Conservation (phyloP, 2,329 filamentous ascomycete species). For the Xylariaceae sp. region DNA sequence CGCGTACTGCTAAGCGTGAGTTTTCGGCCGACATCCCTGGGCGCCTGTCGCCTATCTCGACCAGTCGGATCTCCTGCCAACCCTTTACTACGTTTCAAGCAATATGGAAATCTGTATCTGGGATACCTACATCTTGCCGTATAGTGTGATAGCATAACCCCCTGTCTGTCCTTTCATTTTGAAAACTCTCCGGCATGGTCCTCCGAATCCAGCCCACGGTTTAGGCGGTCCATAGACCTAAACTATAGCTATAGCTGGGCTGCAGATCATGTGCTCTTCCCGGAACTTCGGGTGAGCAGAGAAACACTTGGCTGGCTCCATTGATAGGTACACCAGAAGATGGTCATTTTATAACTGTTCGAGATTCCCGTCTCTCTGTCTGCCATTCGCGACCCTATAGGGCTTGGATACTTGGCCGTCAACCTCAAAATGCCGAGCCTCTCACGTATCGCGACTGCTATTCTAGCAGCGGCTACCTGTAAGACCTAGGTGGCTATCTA, state of each 20-base stretch:
- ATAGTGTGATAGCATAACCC: constrained; percentile 29
- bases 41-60: constrained; percentile 35
- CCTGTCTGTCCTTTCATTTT: constrained; percentile 29
- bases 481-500: constrained; percentile 15
- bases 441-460: constrained; percentile 34
- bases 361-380: constrained; percentile 14
- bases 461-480: constrained; percentile 35
- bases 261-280: constrained; percentile 29
- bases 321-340: constrained; percentile 14
- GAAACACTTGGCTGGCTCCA: constrained; percentile 25
- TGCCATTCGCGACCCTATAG: constrained; percentile 22
- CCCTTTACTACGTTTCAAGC: constrained; percentile 26
- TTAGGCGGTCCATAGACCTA: constrained; percentile 17
- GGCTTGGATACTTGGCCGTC: constrained; percentile 30
- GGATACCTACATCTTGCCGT: constrained; percentile 17
- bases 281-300: constrained; percentile 30
- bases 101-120: constrained; percentile 27
- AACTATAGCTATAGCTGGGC: constrained; percentile 8
- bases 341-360: constrained; percentile 32
- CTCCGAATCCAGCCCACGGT: constrained; percentile 29
- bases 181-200: constrained; percentile 26
- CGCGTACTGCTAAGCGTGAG: constrained; percentile 19
- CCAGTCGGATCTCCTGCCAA: constrained; percentile 34
- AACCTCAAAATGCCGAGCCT: constrained; percentile 36
- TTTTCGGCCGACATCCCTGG: constrained; percentile 24